Evolutionary conservation across 805 yeast genomes (phyloP).

Genomic region (Zygosaccharomyces bisporus): DNA sequence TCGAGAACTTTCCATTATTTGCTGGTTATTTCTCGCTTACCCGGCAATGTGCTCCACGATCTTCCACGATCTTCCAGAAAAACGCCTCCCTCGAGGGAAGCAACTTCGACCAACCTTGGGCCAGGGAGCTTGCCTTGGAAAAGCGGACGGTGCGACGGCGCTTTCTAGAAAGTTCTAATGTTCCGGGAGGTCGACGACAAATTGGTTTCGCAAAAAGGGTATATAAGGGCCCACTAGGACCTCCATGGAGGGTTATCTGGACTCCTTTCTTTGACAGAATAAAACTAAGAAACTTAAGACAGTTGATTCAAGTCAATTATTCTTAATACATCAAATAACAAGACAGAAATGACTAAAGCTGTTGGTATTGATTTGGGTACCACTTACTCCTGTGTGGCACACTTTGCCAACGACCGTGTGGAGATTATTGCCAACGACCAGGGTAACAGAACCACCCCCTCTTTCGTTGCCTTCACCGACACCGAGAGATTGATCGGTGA

Average conservation of each 20-base stretch:
- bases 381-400: conserved; percentile 97
- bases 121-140: not conserved
- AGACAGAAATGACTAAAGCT: conserved; percentile 37
- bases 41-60: not conserved
- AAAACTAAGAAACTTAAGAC: not conserved
- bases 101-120: not conserved
- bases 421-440: conserved; percentile 96
- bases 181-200: conserved; percentile 2
- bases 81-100: not conserved
- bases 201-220: not conserved
- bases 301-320: not conserved
- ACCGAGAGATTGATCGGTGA: conserved; percentile 94
- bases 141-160: not conserved
- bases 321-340: conserved; percentile 3
- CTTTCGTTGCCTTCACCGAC: conserved; percentile 94
- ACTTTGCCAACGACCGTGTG: conserved; percentile 76
- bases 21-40: not conserved
- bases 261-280: not conserved
- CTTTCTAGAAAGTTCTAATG: conserved; percentile 7
- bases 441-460: conserved; percentile 98
- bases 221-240: not conserved
- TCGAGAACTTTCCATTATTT: not conserved
- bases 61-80: conserved; percentile 4
- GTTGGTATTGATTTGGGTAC: conserved; percentile 92
- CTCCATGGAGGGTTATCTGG: not conserved